Percentiles rank a stretch among this genome's conserved stretches.
Evolutionary conservation across 1,284 basidiomycete genomes (phyloP).

Genomic region (Thecaphora thlaspeos): DNA sequence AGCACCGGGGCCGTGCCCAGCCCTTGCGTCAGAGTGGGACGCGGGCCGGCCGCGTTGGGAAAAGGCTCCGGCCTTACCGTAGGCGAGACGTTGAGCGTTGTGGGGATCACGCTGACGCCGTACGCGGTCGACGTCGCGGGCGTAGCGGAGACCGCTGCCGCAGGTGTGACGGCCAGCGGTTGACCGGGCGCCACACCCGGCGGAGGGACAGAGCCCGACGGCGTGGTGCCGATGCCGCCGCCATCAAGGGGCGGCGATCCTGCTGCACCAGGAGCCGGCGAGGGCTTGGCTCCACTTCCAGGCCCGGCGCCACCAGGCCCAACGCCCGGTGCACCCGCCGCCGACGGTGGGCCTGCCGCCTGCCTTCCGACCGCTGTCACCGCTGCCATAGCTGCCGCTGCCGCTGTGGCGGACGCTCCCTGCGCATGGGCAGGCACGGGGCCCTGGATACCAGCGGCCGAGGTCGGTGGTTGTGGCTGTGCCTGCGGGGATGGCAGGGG

Average conservation of each 20-base stretch:
- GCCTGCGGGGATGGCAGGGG: too few relatives aligned
- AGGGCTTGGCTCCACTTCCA: background rate
- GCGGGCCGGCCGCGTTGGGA: slow-evolving; percentile 43
- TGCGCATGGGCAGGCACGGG: slow-evolving; percentile 3
- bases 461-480: too few relatives aligned
- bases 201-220: background rate
- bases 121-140: slow-evolving; percentile 21
- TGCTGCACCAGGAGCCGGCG: background rate
- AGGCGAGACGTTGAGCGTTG: slow-evolving; percentile 29
- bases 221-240: too few relatives aligned
- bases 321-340: too few relatives aligned
- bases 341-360: too few relatives aligned
- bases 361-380: too few relatives aligned
- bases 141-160: slow-evolving; percentile 9
- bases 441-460: too few relatives aligned
- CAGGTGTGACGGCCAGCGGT: too few relatives aligned
- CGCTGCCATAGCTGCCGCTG: slow-evolving; percentile 6
- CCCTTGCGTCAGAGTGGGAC: slow-evolving; percentile 48
- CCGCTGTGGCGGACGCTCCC: slow-evolving; percentile 11
- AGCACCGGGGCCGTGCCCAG: slow-evolving; percentile 47
- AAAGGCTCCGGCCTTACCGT: slow-evolving; percentile 39
- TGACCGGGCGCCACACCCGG: background rate
- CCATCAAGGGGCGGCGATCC: too few relatives aligned
- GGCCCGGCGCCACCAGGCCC: too few relatives aligned
- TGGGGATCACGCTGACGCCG: slow-evolving; percentile 25